phyloP scores from a whole-genome alignment of 306 rosid species.

The Malus sylvestris region DNA sequence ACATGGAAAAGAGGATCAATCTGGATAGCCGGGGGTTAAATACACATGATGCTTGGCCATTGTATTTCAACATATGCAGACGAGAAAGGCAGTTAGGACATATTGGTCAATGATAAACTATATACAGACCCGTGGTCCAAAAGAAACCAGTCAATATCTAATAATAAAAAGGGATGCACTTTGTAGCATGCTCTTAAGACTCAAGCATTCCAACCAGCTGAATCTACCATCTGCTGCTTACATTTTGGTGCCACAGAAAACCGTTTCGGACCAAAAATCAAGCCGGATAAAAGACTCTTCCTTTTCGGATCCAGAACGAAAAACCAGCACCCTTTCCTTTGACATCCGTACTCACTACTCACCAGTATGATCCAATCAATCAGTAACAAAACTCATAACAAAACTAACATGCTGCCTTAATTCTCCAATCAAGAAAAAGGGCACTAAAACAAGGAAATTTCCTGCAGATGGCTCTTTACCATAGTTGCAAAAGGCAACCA shows the following conservation, averaged over 20 bases:
- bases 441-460: constrained; percentile 3
- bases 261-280: not conserved
- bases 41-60: too few species aligned
- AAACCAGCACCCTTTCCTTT: not conserved
- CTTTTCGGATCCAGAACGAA: not conserved
- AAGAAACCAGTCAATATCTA: too few species aligned
- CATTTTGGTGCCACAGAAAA: not conserved
- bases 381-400: not conserved
- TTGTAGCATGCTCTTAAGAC: not conserved
- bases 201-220: not conserved
- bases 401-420: not conserved
- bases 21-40: not conserved
- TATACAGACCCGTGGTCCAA: too few species aligned
- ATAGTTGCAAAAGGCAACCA: not conserved
- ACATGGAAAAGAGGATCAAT: not conserved
- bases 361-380: not conserved
- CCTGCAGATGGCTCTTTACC: not conserved
- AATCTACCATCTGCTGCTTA: not conserved
- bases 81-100: too few species aligned
- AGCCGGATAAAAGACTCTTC: not conserved
- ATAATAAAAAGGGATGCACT: not conserved
- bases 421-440: constrained; percentile 2
- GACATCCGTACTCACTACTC: not conserved
- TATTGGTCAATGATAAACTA: too few species aligned
- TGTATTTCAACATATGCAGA: too few species aligned